phyloP scores from a whole-genome alignment of 2,329 filamentous ascomycete genomes.

The Colletotrichum higginsianum region DNA sequence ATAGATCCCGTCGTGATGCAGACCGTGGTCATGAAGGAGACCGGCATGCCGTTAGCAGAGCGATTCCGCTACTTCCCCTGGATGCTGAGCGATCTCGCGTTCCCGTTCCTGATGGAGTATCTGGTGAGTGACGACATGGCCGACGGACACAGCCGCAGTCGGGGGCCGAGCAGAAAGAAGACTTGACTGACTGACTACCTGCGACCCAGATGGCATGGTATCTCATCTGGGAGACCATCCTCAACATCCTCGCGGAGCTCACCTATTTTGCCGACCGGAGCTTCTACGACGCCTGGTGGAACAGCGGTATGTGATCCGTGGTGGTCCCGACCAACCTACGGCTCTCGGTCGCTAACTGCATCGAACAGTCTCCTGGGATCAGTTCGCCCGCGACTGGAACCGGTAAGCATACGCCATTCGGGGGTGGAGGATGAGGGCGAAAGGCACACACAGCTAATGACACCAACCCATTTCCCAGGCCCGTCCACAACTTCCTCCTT shows the following conservation, averaged over 20 bases:
- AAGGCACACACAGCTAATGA: neutral
- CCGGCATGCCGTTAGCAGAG: slow-evolving; percentile 71
- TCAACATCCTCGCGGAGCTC: slow-evolving; percentile 83
- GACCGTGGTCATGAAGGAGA: slow-evolving; percentile 77
- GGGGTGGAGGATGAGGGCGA: neutral
- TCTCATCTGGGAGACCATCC: slow-evolving; percentile 82
- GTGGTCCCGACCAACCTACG: neutral
- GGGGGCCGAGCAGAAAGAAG: neutral
- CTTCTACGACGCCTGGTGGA: slow-evolving; percentile 79
- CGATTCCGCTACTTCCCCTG: slow-evolving; percentile 80
- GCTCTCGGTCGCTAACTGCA: neutral
- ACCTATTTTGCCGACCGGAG: slow-evolving; percentile 83
- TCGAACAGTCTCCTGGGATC: slow-evolving; percentile 74
- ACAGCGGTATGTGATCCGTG: slow-evolving; percentile 59
- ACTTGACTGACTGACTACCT: neutral
- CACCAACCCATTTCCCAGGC: slow-evolving; percentile 51
- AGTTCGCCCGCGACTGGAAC: slow-evolving; percentile 87
- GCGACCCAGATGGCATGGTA: slow-evolving; percentile 76
- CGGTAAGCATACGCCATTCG: slow-evolving; percentile 48
- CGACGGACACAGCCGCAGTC: too few relatives aligned
- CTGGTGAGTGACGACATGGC: slow-evolving; percentile 57
- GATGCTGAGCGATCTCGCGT: slow-evolving; percentile 81
- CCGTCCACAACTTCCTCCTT: slow-evolving; percentile 83
- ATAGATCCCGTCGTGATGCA: slow-evolving; percentile 77
- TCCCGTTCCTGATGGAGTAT: slow-evolving; percentile 86